phyloP scores from a whole-genome alignment of 805 yeast species.

The Cyberlindnera misumaiensis region DNA sequence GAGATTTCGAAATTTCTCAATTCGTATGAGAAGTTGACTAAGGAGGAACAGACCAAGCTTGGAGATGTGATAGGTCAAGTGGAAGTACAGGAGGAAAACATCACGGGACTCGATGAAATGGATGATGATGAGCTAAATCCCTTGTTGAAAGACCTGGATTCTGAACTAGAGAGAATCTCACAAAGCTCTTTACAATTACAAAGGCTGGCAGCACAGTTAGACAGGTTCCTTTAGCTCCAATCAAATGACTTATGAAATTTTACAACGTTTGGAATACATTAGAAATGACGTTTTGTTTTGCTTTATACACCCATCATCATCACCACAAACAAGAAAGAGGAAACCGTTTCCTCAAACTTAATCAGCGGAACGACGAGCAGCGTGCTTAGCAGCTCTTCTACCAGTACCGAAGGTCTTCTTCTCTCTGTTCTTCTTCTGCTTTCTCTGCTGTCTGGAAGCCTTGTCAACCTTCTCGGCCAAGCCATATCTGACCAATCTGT shows the following conservation, averaged over 20 bases:
- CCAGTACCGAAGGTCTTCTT: slow-evolving; percentile 99
- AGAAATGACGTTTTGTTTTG: slow-evolving; percentile 6
- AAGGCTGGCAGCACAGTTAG: slow-evolving; percentile 8
- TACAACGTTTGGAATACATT: slow-evolving; percentile 2
- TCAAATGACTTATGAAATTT: not conserved
- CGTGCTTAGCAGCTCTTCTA: slow-evolving; percentile 85
- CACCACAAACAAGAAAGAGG: slow-evolving; percentile 1
- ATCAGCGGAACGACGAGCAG: slow-evolving; percentile 87
- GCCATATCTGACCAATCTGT: slow-evolving; percentile 99
- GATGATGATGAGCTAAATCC: slow-evolving; percentile 7
- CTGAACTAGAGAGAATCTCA: slow-evolving; percentile 10
- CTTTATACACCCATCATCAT: slow-evolving; percentile 7
- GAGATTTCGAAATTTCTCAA: slow-evolving; percentile 7
- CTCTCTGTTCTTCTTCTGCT: slow-evolving; percentile 99
- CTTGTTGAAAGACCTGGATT: slow-evolving; percentile 11
- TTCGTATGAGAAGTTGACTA: slow-evolving; percentile 9
- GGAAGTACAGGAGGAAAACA: no score
- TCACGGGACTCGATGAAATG: not conserved
- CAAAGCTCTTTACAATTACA: slow-evolving; percentile 9
- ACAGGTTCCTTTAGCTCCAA: not conserved
- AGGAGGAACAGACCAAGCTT: slow-evolving; percentile 9
- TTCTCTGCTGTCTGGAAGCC: slow-evolving; percentile 99
- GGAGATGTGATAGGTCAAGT: slow-evolving; percentile 5
- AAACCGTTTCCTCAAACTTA: slow-evolving; percentile 26
- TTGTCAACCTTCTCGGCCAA: slow-evolving; percentile 93